Base-by-base conservation (phyloP, 192 early-diverging fungal genomes). In the Mortierella alpina region DNA sequence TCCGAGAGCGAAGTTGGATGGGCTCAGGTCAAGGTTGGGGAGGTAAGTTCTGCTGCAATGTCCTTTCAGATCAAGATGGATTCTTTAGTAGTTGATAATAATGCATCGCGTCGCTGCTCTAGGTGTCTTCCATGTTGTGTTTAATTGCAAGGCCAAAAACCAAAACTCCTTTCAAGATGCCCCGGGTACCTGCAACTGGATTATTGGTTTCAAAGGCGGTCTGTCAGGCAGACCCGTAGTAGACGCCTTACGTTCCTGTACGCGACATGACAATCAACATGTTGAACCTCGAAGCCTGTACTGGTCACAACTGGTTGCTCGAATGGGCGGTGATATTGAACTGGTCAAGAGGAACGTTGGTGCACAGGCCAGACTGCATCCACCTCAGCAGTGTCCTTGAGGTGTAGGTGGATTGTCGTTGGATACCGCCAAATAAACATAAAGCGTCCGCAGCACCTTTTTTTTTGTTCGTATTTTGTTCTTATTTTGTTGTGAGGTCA, bases 1-100 rank as follows among this genome's bases (percentile, higher is more conserved):
- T 78, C 7, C 68, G 75, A 0, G 68, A 78, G 44, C 68, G 75
- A 6, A 39, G 59, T 44, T 78, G 75, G 75, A 78, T 78, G 75
- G 75, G 75, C 0, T 78, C 75, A n/a, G 75, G 75, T n/a, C 75
- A 78, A 71, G 75, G 75, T 2, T 78, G 75, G 75, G 68, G 68
- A 40, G 73, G 71, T 73, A 59, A 73, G 48, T 14, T 11, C 6
- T 18, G 9, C 20, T 40, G 9, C 12, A 23, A 41, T 50, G 12
- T 31, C 31, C 31, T 31, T 31, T 55, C 1, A 20, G 23, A 4
- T 8, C 17, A 11, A 51, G 13, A 51, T 15, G 50, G 50, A 51
- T 17, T 31, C 31, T 31, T 31, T 31, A 3, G 31, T 31, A 3
- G 31, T 31, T 31, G 31, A 31, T 31, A 13, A 15, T 61, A 45